phyloP scores from a whole-genome alignment of 23 red algal genomes.

The Cyanidium caldarium region DNA sequence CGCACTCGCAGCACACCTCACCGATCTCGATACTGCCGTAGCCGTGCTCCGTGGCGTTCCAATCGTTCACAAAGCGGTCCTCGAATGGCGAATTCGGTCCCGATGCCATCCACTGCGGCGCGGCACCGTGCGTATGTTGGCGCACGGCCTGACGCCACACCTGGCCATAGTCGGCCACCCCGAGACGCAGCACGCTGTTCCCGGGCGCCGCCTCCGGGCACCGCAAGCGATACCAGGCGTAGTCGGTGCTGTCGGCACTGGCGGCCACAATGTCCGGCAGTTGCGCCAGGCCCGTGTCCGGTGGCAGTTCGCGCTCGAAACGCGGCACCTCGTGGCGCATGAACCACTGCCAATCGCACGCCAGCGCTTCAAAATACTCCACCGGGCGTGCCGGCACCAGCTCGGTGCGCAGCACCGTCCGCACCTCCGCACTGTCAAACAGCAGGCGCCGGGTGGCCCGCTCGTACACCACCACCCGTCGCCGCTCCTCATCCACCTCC shows the following conservation, averaged over 20 bases:
- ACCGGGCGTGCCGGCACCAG: not conserved
- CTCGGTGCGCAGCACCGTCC: not conserved
- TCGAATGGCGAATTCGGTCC: conserved; percentile 38
- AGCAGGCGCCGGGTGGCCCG: not conserved
- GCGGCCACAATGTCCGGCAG: not conserved
- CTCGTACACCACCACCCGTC: not conserved
- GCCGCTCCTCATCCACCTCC: not conserved
- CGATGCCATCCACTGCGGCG: not conserved
- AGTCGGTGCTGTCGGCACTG: not conserved
- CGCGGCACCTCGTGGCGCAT: not conserved
- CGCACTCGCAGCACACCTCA: not conserved
- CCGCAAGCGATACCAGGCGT: not conserved
- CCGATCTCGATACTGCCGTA: not conserved
- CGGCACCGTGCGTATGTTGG: not conserved
- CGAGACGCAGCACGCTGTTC: not conserved
- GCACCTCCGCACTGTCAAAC: not conserved
- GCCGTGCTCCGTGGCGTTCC: conserved; percentile 26
- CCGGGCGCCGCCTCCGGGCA: not conserved
- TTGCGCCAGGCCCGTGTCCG: not conserved
- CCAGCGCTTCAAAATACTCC: not conserved
- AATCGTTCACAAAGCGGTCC: conserved; percentile 64
- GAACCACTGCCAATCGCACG: not conserved
- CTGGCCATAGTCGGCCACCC: not conserved
- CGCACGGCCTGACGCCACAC: not conserved
- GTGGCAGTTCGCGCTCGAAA: not conserved